These are phyloP conservation scores for Salix brachista DNA, from an alignment of 345 rosid species.

Conservation along the genomic window DNA sequence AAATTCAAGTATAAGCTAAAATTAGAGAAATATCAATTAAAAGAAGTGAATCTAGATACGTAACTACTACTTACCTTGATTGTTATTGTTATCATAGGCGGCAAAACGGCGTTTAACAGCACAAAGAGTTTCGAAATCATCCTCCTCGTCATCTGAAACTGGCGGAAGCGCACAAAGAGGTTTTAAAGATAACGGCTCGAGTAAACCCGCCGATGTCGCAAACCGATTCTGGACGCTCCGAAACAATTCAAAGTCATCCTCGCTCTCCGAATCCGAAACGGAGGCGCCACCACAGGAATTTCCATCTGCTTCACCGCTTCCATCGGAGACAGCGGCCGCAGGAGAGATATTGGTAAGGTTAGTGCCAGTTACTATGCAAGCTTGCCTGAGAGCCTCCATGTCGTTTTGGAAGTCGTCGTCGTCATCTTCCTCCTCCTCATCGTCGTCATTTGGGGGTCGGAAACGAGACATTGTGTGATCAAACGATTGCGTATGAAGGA, in stretches of 20 bases:
- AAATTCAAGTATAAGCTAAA: neutral
- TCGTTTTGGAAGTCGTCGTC: slow-evolving; percentile 55
- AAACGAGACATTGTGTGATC: slow-evolving; percentile 1
- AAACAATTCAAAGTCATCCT: slow-evolving; percentile 59
- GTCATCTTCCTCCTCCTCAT: slow-evolving; percentile 37
- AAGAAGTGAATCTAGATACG: neutral
- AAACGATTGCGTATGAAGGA: too few species aligned
- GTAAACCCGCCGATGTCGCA: slow-evolving; percentile 27
- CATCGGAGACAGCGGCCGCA: neutral
- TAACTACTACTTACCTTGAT: too few species aligned
- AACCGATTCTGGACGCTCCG: slow-evolving; percentile 50
- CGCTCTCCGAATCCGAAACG: slow-evolving; percentile 45
- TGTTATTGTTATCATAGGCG: slow-evolving; percentile 32
- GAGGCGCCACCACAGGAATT: slow-evolving; percentile 1
- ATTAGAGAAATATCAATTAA: neutral
- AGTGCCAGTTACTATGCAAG: slow-evolving; percentile 53
- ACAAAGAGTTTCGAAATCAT: slow-evolving; percentile 66
- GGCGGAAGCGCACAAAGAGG: slow-evolving; percentile 38
- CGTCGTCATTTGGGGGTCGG: slow-evolving; percentile 25
- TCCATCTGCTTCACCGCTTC: neutral
- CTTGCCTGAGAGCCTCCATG: slow-evolving; percentile 72
- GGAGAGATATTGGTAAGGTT: slow-evolving; percentile 9
- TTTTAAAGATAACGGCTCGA: slow-evolving; percentile 30
- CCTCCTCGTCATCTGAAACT: slow-evolving; percentile 50
- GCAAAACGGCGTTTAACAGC: slow-evolving; percentile 67